Conservation (phyloP, 1,139 yeast genomes). For the Suhomyces kunorum region DNA sequence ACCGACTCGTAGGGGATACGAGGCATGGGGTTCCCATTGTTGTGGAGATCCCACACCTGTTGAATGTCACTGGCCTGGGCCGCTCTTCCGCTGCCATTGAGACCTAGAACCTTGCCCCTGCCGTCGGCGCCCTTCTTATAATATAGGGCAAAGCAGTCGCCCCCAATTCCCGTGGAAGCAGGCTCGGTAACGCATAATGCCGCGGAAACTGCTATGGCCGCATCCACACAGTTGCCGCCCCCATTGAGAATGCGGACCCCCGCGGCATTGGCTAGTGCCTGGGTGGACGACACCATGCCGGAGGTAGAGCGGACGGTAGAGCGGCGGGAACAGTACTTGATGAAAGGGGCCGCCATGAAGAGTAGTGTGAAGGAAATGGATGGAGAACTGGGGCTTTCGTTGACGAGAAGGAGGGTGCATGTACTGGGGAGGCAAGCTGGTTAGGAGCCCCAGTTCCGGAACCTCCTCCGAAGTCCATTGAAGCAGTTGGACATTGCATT, state of each 20-base stretch:
- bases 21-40: conserved; percentile 40
- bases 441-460: too few relatives aligned
- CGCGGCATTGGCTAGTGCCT: conserved; percentile 76
- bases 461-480: too few relatives aligned
- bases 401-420: too few relatives aligned
- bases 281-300: conserved; percentile 76
- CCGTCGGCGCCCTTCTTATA: conserved; percentile 49
- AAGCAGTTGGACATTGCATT: too few relatives aligned
- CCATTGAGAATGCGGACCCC: conserved; percentile 63
- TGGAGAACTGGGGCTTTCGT: too few relatives aligned
- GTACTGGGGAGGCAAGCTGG: too few relatives aligned
- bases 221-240: conserved; percentile 84
- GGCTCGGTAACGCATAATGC: conserved; percentile 75
- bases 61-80: conserved; percentile 56
- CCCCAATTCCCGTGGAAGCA: conserved; percentile 78
- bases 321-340: conserved; percentile 57
- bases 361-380: neutral
- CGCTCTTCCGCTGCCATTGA: conserved; percentile 79
- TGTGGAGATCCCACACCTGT: conserved; percentile 44
- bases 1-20: conserved; percentile 52
- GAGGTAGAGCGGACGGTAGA: conserved; percentile 75
- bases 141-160: conserved; percentile 73
- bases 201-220: conserved; percentile 79
- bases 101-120: conserved; percentile 52
- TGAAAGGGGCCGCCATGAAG: conserved; percentile 15